phyloP scores from a whole-genome alignment of 768 basidiomycete species.

The Amanita phalloides region DNA sequence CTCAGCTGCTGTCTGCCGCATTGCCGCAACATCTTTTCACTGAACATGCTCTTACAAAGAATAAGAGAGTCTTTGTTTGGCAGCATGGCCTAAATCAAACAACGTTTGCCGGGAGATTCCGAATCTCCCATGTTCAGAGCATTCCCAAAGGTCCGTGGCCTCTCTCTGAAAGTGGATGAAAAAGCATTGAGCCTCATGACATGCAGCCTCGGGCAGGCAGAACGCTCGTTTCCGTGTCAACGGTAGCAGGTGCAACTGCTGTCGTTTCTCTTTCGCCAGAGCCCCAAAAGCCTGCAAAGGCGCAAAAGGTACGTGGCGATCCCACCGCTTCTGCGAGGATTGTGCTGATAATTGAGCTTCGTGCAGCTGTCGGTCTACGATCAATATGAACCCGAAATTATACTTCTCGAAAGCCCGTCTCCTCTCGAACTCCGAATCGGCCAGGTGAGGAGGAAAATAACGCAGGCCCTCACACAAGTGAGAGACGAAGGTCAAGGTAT shows the following conservation, averaged over 20 bases:
- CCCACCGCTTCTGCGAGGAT: background rate
- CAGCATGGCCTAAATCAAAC: background rate
- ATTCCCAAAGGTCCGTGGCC: background rate
- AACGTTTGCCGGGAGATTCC: background rate
- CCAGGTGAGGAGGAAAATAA: conserved; percentile 47
- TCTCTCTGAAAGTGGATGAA: background rate
- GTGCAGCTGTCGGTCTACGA: conserved; percentile 80
- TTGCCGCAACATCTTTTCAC: no score
- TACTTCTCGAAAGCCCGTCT: conserved; percentile 69
- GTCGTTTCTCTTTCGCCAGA: background rate
- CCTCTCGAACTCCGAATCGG: conserved; percentile 73
- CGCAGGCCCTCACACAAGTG: conserved; percentile 44
- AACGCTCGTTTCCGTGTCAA: background rate
- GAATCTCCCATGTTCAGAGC: background rate
- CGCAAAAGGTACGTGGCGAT: background rate
- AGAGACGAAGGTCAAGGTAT: conserved; percentile 59
- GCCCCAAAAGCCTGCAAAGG: background rate
- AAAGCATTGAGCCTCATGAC: background rate
- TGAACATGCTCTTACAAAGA: no score
- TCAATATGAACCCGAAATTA: conserved; percentile 40
- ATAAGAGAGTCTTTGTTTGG: background rate
- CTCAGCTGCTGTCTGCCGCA: no score
- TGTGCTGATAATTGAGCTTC: no score
- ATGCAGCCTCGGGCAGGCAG: background rate
- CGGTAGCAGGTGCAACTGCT: background rate